Evolutionary conservation across 352 stramenopile genomes (phyloP), one percentile per base, ranked within the genome.

Genomic region (Globisporangium recalcitrans): DNA sequence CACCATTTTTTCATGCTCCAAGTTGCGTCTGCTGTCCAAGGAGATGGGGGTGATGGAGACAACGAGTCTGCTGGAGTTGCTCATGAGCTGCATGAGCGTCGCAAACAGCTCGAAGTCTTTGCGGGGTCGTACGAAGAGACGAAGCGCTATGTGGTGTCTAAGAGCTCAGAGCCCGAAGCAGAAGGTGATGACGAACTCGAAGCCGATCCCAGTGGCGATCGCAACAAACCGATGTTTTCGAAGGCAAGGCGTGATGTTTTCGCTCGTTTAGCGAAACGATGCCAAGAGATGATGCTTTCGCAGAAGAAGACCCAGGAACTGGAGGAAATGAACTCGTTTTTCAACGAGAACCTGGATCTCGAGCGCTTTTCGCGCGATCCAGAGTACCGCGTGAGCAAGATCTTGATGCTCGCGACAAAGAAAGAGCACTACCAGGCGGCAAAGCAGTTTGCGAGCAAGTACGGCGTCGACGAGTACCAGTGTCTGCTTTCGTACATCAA

Each of bases 401-500:
- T 92, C 27, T 52, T 82, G 32, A 8, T 63, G n/a, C 67, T 92
- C 34, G 77, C 83, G 14, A 81, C 68, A 7, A 80, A 65, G 34
- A 80, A 80, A 56, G 74, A 87, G 29, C 62, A 80, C 13, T 74
- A 87, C 11, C 57, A 69, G 4, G 49, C 74, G 0, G 80, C 80
- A 3, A 74, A 58, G 24, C 75, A 89, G 54, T 82, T 91, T 61
- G 83, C 83, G 8, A 62, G 9, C 24, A 93, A 93, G 67, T 91
- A 91, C 46, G 74, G 63, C 3, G 64, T 91, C 7, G 80, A 93
- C 40, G 74, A 80, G 51, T 90, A 77, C 44, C 65, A 73, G 29
- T 90, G 83, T 44, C 65, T 90, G 42, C 60, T 90, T 26, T 66
- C 75, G 2, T 92, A 90, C 56, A 87, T 92, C 58, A 70, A 71